phyloP scores from a whole-genome alignment of 2,329 filamentous ascomycete genomes.

The Ascochyta rabiei region DNA sequence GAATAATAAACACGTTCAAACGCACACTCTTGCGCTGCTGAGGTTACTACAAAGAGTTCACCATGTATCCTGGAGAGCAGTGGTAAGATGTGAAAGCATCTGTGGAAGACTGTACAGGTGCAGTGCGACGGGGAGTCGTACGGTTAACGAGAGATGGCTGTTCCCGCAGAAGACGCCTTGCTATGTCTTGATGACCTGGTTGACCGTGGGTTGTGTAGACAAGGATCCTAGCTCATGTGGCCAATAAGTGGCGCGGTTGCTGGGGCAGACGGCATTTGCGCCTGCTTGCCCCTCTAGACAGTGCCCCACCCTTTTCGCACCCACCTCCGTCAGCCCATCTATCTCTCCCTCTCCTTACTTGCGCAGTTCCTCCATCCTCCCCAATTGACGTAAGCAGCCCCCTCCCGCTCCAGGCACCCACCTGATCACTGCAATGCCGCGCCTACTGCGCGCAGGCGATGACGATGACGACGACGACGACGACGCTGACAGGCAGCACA shows the following conservation, averaged over 20 bases:
- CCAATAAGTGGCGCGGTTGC: conserved; percentile 25
- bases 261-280: conserved; percentile 17
- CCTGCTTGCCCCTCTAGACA: conserved; percentile 21
- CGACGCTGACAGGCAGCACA: conserved; percentile 45
- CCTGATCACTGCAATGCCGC: conserved; percentile 11
- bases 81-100: neutral
- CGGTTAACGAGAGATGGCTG: too few relatives aligned
- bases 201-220: neutral
- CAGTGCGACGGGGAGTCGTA: too few relatives aligned
- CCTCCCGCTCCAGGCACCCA: conserved; percentile 24
- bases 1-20: conserved; percentile 35
- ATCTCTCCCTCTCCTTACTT: conserved; percentile 23
- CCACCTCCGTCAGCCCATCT: conserved; percentile 29
- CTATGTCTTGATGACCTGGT: neutral
- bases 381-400: conserved; percentile 36
- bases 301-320: conserved; percentile 31
- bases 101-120: neutral
- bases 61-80: neutral
- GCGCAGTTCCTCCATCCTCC: conserved; percentile 25
- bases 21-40: neutral
- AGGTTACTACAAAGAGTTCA: neutral
- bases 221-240: conserved; percentile 5
- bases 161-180: too few relatives aligned
- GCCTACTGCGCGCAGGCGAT: conserved; percentile 29
- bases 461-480: conserved; percentile 47